Base-by-base conservation (phyloP, 23 red algal genomes). In the Porphyridium purpureum region DNA sequence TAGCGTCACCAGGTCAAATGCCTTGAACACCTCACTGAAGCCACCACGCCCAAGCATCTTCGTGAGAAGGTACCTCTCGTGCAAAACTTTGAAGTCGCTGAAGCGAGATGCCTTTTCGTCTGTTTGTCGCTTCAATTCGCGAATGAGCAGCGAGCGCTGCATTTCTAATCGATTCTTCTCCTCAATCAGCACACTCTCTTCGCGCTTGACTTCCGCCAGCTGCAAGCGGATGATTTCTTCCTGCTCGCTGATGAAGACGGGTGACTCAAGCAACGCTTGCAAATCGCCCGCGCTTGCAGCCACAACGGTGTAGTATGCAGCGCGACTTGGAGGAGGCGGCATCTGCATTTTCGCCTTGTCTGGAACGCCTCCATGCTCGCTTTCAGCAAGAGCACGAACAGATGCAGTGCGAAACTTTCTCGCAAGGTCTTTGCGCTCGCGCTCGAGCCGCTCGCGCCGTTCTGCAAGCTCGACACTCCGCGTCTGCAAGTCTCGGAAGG, bases 1-100 rank as follows among this genome's bases (percentile, higher is more conserved):
- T 2, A 55, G 36, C 55, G 50, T 30, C 3, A 40, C 20, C 49
- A 94, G 62, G 42, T 94, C 88, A 47, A 46, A 84, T 1, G 88
- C 88, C 41, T 84, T 84, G 44, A 67, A 94, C 3, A 94, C 88
- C 33, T 94, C 88, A 31, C 64, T 74, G 49, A 94, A 94, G 21
- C 88, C 88, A 17, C 88, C 88, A 31, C 80, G 63, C 22, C 88
- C 88, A 44, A 94, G 58, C 46, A 94, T 36, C 46, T 72, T 72
- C 29, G 82, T 36, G 4, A 94, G 67, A 23, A 80, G 58, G 49
- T 94, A 94, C 8, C 74, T 66, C 17, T 80, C 57, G 33, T 69
- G 74, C 6, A 94, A 48, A 2, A 72, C 34, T 11, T 29, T 66
- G 42, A 73, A 85, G 15, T 84, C 53, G 15, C 44, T 54, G 53